A percentile compares a stretch with the other conserved stretches of the same genome.
Conservation (phyloP, 2,329 filamentous ascomycete species). For the Aureobasidium pullulans region DNA sequence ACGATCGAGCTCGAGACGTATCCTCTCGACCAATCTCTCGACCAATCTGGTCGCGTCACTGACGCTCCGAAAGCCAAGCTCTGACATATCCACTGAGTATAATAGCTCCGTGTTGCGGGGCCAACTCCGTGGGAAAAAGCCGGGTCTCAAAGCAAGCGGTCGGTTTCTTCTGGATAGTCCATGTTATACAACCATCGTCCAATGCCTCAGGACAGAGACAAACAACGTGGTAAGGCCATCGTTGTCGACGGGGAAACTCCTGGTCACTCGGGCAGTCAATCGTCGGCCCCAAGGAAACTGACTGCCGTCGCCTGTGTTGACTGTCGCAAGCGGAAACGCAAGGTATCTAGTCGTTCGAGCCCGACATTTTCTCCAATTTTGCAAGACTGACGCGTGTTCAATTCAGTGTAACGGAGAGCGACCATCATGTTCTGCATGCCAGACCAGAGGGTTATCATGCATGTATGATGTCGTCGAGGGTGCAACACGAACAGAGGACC, state of each 20-base stretch:
- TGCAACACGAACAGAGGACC: slow-evolving; percentile 3
- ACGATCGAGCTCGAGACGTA: not conserved
- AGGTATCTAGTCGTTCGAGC: not conserved
- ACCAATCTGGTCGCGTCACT: not conserved
- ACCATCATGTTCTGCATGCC: slow-evolving; percentile 10
- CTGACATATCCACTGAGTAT: not conserved
- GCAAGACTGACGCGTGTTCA: not conserved
- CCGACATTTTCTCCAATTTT: not conserved
- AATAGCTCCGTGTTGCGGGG: not conserved
- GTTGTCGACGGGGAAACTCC: not conserved
- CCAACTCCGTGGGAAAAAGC: slow-evolving; percentile 13
- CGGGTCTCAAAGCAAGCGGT: not conserved
- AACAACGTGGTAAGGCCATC: slow-evolving; percentile 3
- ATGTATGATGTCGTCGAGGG: slow-evolving; percentile 11
- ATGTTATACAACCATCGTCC: not conserved
- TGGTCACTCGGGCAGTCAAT: not conserved
- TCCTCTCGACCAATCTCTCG: not conserved
- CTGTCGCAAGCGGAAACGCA: slow-evolving; percentile 12
- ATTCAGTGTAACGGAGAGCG: slow-evolving; percentile 7
- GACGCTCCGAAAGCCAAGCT: slow-evolving; percentile 5
- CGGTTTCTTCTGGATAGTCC: slow-evolving; percentile 2
- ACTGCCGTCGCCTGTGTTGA: slow-evolving; percentile 10
- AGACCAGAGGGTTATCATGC: slow-evolving; percentile 1
- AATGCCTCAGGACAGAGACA: slow-evolving; percentile 13
- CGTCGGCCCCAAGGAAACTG: not conserved